Evolutionary conservation across 1,284 basidiomycete species (phyloP).

Genomic region (Irpex sp.): DNA sequence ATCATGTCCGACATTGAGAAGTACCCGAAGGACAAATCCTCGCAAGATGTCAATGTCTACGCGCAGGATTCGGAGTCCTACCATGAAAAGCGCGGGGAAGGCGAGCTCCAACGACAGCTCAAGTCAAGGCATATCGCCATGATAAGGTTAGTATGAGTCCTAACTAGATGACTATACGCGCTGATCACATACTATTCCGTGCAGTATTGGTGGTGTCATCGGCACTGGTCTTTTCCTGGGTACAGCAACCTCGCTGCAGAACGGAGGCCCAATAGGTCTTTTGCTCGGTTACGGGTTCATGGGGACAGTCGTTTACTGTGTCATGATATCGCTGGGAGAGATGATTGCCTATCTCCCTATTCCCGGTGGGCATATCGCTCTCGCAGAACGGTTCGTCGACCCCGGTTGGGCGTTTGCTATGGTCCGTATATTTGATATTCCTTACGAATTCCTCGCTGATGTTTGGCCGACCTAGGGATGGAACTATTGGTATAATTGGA

Average conservation of each 20-base stretch:
- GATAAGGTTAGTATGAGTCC: conserved; percentile 29
- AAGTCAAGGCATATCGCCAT: conserved; percentile 38
- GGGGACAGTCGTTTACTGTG: conserved; percentile 56
- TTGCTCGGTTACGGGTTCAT: conserved; percentile 60
- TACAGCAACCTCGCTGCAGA: conserved; percentile 49
- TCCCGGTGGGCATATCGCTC: conserved; percentile 64
- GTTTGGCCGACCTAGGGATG: conserved; percentile 38
- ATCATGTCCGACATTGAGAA: conserved; percentile 1
- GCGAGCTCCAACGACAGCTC: conserved; percentile 30
- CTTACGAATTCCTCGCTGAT: neutral
- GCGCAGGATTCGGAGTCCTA: conserved; percentile 6
- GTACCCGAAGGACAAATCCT: conserved; percentile 6
- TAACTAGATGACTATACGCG: neutral
- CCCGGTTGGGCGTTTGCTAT: conserved; percentile 66
- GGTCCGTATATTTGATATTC: conserved; percentile 21
- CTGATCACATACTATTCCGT: neutral
- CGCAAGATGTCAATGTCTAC: conserved; percentile 2
- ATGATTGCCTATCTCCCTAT: conserved; percentile 73
- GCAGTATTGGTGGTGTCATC: conserved; percentile 54
- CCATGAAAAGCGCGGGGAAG: neutral
- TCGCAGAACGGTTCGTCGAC: conserved; percentile 70
- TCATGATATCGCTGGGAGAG: conserved; percentile 46
- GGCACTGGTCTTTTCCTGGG: conserved; percentile 72
- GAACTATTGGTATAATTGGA: conserved; percentile 68
- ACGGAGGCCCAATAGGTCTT: conserved; percentile 61